These are phyloP conservation scores for Citeromyces siamensis DNA, from an alignment of 1,139 yeast genomes.

Conservation along the genomic window DNA sequence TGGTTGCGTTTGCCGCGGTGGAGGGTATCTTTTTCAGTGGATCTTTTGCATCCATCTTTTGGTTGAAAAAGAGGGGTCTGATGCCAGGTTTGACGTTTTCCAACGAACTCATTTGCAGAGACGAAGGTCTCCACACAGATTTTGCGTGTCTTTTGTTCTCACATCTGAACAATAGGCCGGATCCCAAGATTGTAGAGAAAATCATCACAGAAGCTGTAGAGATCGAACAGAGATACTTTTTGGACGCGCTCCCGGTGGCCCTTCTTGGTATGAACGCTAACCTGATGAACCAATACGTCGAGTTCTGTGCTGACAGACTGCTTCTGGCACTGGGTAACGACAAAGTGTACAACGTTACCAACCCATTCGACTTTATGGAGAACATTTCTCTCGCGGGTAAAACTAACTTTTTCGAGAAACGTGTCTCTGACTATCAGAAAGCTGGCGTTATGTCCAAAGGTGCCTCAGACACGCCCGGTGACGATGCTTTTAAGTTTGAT, in stretches of 20 bases:
- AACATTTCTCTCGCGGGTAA: constrained; percentile 95
- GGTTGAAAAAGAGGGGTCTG: constrained; percentile 95
- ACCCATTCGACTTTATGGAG: constrained; percentile 99
- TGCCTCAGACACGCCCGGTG: constrained; percentile 24
- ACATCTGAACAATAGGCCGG: constrained; percentile 85
- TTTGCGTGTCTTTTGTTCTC: constrained; percentile 93
- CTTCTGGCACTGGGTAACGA: constrained; percentile 82
- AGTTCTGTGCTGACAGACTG: constrained; percentile 93
- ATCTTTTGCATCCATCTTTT: constrained; percentile 94
- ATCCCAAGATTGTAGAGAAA: constrained; percentile 60
- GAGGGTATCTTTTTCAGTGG: constrained; percentile 98
- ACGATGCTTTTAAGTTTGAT: constrained; percentile 31
- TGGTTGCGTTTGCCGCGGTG: constrained; percentile 97
- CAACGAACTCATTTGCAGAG: constrained; percentile 93
- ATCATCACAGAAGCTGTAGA: constrained; percentile 92
- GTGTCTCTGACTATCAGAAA: constrained; percentile 97
- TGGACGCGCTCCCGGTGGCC: constrained; percentile 86
- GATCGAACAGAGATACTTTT: constrained; percentile 88
- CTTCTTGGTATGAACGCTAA: constrained; percentile 87
- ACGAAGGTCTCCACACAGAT: constrained; percentile 97
- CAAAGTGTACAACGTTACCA: constrained; percentile 75
- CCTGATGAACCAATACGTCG: constrained; percentile 95
- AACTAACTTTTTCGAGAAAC: constrained; percentile 97
- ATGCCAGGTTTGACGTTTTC: constrained; percentile 99
- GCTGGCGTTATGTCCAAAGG: constrained; percentile 88